phyloP scores from a whole-genome alignment of 2,329 filamentous ascomycete genomes.

The Neophaeococcomyces mojaviensis region DNA sequence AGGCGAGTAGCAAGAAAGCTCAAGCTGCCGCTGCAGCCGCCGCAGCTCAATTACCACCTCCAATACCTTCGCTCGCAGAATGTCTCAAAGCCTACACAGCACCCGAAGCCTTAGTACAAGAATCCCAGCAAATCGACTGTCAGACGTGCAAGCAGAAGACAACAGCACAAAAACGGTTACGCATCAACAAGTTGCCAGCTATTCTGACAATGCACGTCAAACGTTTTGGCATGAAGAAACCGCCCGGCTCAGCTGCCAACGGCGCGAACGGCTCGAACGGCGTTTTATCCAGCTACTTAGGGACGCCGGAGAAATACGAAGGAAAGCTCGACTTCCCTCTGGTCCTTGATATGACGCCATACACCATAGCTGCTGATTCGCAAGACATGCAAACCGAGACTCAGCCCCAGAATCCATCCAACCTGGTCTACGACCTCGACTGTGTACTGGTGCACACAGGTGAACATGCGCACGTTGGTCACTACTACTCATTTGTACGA shows the following conservation, averaged over 20 bases:
- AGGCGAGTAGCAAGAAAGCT: constrained; percentile 6
- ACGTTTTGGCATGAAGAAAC: constrained; percentile 27
- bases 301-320: constrained; percentile 64
- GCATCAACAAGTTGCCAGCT: constrained; percentile 76
- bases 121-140: constrained; percentile 68
- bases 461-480: constrained; percentile 64
- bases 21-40: neutral
- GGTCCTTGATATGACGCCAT: constrained; percentile 82
- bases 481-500: constrained; percentile 84
- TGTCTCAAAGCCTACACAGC: constrained; percentile 85
- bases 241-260: neutral
- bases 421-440: constrained; percentile 68
- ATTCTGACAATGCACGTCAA: constrained; percentile 90
- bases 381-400: neutral
- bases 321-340: constrained; percentile 79
- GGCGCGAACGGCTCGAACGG: constrained; percentile 1
- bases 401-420: constrained; percentile 25
- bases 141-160: constrained; percentile 64
- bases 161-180: constrained; percentile 75
- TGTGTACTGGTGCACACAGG: constrained; percentile 91
- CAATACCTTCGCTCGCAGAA: constrained; percentile 54
- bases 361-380: constrained; percentile 58
- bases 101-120: constrained; percentile 63
- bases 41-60: constrained; percentile 4
- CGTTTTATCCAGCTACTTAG: neutral